A percentile compares a stretch with the other conserved stretches of the same genome.
Evolutionary conservation across 495 filamentous ascomycete species (phyloP).

Genomic region (Xylaria sp.): DNA sequence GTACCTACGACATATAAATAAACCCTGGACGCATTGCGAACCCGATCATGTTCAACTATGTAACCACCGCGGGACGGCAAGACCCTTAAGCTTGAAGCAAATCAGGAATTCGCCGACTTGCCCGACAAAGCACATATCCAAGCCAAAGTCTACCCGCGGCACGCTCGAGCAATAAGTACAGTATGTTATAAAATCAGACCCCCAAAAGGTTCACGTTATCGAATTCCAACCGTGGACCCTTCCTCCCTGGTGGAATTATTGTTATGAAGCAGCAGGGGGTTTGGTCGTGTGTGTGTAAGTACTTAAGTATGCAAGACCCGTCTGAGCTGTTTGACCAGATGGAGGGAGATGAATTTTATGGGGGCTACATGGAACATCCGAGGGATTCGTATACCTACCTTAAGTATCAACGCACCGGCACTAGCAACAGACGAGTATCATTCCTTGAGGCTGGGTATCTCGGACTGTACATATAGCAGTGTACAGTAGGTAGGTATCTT

Average conservation of each 20-base stretch:
- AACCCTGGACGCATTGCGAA: not conserved
- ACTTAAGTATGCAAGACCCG: too few relatives aligned
- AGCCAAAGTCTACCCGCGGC: not conserved
- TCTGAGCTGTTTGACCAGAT: not conserved
- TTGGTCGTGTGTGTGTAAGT: constrained; percentile 3
- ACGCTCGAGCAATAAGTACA: not conserved
- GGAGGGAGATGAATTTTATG: not conserved
- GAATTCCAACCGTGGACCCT: not conserved
- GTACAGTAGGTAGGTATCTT: too few relatives aligned
- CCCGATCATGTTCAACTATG: not conserved
- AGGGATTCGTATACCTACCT: not conserved
- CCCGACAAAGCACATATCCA: not conserved
- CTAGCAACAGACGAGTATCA: not conserved
- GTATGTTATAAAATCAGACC: not conserved
- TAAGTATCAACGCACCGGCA: not conserved
- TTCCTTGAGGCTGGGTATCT: not conserved
- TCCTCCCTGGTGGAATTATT: constrained; percentile 7
- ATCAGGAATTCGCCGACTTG: not conserved
- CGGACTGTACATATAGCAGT: too few relatives aligned
- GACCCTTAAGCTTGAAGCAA: not conserved
- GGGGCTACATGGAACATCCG: not conserved
- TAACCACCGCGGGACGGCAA: too few relatives aligned
- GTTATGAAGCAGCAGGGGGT: constrained; percentile 13
- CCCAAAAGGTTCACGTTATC: not conserved
- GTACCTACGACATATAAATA: too few relatives aligned